Percentiles rank a stretch among this genome's conserved stretches.
These are phyloP conservation scores for Pleurotus tuber-regium DNA, from an alignment of 768 basidiomycete genomes.

Conservation along the genomic window DNA sequence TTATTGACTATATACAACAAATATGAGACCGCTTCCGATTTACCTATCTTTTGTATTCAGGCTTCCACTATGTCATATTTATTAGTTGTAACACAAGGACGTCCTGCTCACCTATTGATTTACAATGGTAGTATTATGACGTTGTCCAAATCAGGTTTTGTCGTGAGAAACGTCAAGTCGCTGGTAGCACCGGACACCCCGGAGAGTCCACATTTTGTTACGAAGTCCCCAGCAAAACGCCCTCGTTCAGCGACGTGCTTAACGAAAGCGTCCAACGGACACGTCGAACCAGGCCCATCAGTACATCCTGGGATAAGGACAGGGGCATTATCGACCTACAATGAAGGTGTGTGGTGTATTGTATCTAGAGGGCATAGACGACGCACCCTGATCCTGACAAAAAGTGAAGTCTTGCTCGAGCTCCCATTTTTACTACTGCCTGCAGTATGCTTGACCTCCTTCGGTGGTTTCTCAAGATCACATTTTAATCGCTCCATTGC, in stretches of 20 bases:
- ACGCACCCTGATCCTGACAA: slow-evolving; percentile 35
- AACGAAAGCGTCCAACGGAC: slow-evolving; percentile 33
- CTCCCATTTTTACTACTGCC: slow-evolving; percentile 8
- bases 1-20: not conserved
- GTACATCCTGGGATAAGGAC: slow-evolving; percentile 38
- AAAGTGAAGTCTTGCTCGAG: slow-evolving; percentile 16
- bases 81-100: too few relatives aligned
- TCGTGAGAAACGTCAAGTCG: slow-evolving; percentile 22
- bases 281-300: slow-evolving; percentile 36
- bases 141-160: slow-evolving; percentile 8
- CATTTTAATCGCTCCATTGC: slow-evolving; percentile 41
- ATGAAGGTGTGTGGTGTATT: not conserved
- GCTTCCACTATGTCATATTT: too few relatives aligned
- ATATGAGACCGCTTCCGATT: not conserved
- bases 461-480: slow-evolving; percentile 2
- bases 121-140: slow-evolving; percentile 10
- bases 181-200: slow-evolving; percentile 23
- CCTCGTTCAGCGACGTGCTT: slow-evolving; percentile 27
- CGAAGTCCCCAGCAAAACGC: slow-evolving; percentile 33
- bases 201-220: slow-evolving; percentile 31
- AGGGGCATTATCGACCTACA: slow-evolving; percentile 37
- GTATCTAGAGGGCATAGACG: not conserved
- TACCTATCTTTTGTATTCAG: too few relatives aligned
- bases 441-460: slow-evolving; percentile 16
- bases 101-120: slow-evolving; percentile 3